These are phyloP conservation scores for Blastocystis sp. DNA, from an alignment of 352 stramenopile species.

Conservation along the genomic window DNA sequence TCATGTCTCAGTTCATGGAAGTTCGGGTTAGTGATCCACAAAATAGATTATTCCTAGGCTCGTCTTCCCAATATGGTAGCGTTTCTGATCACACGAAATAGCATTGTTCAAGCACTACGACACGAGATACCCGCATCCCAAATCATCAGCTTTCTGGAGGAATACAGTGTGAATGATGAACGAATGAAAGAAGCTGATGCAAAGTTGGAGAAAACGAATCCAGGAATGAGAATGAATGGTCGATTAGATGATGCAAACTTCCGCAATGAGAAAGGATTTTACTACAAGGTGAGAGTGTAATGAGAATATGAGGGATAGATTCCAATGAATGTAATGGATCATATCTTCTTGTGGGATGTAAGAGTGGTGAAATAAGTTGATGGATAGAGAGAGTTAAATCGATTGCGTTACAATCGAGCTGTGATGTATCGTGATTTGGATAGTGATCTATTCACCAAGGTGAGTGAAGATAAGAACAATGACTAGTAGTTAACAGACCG, in stretches of 20 bases:
- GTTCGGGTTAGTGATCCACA: not conserved
- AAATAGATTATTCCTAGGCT: not conserved
- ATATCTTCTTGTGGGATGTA: conserved; percentile 67
- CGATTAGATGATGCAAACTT: conserved; percentile 40
- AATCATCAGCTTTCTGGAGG: conserved; percentile 49
- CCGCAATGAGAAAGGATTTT: conserved; percentile 12
- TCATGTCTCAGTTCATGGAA: conserved; percentile 55
- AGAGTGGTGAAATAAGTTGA: not conserved
- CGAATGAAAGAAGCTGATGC: conserved; percentile 34
- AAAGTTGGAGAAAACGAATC: conserved; percentile 43
- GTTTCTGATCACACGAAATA: conserved; percentile 57
- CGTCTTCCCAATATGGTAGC: conserved; percentile 54
- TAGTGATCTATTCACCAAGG: conserved; percentile 16
- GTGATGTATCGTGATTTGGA: conserved; percentile 38
- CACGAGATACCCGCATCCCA: conserved; percentile 60
- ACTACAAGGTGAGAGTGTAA: not conserved
- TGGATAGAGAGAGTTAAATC: conserved; percentile 51
- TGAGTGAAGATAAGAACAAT: not conserved
- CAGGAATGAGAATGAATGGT: not conserved
- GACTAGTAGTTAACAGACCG: not conserved
- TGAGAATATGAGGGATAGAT: not conserved
- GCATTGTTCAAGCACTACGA: conserved; percentile 33
- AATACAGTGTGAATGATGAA: conserved; percentile 38
- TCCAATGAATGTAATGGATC: conserved; percentile 61
- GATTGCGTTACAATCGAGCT: not conserved